Percentiles rank a stretch among this genome's conserved stretches.
These are phyloP conservation scores for Scutellaria galericulata DNA, from an alignment of 257 asterid species.

Conservation along the genomic window DNA sequence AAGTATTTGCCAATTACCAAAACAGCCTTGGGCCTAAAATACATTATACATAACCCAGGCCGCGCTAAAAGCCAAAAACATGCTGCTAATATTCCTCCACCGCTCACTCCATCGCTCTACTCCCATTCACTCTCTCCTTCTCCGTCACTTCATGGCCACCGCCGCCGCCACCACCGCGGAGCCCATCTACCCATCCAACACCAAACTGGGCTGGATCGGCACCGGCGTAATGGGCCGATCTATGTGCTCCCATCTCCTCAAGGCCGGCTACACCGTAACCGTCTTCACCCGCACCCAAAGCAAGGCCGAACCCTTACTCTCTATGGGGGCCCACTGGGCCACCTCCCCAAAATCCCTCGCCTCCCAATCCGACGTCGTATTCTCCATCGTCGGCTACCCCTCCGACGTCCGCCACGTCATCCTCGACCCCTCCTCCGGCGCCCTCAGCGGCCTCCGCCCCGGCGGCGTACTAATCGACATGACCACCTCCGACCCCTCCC, in stretches of 20 bases:
- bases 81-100: slow-evolving; percentile 48
- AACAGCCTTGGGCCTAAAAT: neutral
- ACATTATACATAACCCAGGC: neutral
- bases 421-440: slow-evolving; percentile 74
- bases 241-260: slow-evolving; percentile 86
- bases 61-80: slow-evolving; percentile 13
- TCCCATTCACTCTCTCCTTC: slow-evolving; percentile 35
- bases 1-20: neutral
- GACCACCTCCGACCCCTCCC: slow-evolving; percentile 95
- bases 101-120: slow-evolving; percentile 39
- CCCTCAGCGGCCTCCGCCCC: slow-evolving; percentile 67
- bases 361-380: slow-evolving; percentile 77
- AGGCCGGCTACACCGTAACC: slow-evolving; percentile 82
- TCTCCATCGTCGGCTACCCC: slow-evolving; percentile 93
- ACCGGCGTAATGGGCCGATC: slow-evolving; percentile 94
- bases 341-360: slow-evolving; percentile 79
- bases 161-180: slow-evolving; percentile 43
- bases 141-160: slow-evolving; percentile 54
- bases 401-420: slow-evolving; percentile 90
- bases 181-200: slow-evolving; percentile 58
- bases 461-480: slow-evolving; percentile 77
- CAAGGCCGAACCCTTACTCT: slow-evolving; percentile 76
- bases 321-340: slow-evolving; percentile 86
- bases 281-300: slow-evolving; percentile 85
- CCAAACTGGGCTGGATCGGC: slow-evolving; percentile 88